Conservation (phyloP, 495 filamentous ascomycete species). For the Podospora appendiculata region DNA sequence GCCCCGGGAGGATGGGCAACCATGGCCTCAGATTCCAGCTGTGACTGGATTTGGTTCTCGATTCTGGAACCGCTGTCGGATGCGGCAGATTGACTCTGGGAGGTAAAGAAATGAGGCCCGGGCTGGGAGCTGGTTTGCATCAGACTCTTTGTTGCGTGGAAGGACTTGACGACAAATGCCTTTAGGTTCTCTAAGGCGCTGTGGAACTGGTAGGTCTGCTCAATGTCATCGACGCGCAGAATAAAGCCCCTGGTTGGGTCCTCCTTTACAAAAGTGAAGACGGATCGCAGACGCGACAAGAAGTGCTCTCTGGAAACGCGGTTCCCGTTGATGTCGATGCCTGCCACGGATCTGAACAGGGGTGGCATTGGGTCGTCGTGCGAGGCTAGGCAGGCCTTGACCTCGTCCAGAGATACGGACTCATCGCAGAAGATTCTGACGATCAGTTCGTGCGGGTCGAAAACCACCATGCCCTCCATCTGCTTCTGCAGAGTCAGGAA, state of each 20-base stretch:
- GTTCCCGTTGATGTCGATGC: no score
- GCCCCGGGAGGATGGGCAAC: no score
- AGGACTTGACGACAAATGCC: neutral
- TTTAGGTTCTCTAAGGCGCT: neutral
- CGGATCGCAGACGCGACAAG: no score
- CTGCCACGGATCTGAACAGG: no score
- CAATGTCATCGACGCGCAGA: neutral
- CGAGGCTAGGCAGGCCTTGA: neutral
- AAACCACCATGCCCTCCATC: neutral
- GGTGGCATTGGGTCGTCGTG: no score
- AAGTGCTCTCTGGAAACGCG: no score
- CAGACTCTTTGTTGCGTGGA: neutral
- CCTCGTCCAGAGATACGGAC: slow-evolving; percentile 2
- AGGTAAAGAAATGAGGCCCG: neutral
- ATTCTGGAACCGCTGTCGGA: neutral
- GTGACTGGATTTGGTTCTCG: slow-evolving; percentile 16
- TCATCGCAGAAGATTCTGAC: slow-evolving; percentile 12
- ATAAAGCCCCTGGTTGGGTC: neutral
- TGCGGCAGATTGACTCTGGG: no score
- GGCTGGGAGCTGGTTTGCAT: neutral
- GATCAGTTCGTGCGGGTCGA: slow-evolving; percentile 7
- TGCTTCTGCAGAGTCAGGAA: slow-evolving; percentile 6
- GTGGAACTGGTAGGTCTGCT: neutral
- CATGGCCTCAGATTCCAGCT: slow-evolving; percentile 16
- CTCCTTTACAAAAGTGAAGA: no score